These are phyloP conservation scores for Ocimum tenuiflorum DNA, from an alignment of 257 asterid species.

Conservation along the genomic window DNA sequence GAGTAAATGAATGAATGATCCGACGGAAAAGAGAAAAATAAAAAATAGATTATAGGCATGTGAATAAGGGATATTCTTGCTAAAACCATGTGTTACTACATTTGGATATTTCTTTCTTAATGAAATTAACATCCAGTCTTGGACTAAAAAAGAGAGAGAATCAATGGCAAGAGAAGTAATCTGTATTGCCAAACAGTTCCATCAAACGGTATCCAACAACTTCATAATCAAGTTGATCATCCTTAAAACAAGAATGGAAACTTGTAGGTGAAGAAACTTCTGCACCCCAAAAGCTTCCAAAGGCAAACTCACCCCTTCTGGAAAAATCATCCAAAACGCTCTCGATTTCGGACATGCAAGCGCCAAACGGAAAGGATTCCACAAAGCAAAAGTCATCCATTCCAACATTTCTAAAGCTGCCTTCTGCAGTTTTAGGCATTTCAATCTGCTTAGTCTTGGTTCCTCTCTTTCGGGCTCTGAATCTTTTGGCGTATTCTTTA, in stretches of 20 bases:
- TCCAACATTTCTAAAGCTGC: constrained; percentile 28
- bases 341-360: constrained; percentile 69
- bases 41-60: not conserved
- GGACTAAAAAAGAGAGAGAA: not conserved
- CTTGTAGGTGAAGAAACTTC: constrained; percentile 25
- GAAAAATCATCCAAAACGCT: constrained; percentile 57
- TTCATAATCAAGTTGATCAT: constrained; percentile 47
- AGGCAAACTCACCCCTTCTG: constrained; percentile 62
- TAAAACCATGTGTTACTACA: not conserved
- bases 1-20: constrained; percentile 5
- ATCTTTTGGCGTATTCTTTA: constrained; percentile 33
- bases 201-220: constrained; percentile 39
- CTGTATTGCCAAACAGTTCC: constrained; percentile 41
- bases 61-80: not conserved
- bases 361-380: constrained; percentile 23
- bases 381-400: constrained; percentile 12
- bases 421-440: constrained; percentile 18
- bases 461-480: constrained; percentile 28
- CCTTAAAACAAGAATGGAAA: constrained; percentile 33
- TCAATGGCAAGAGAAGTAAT: constrained; percentile 16
- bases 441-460: constrained; percentile 26
- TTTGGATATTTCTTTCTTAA: constrained; percentile 1
- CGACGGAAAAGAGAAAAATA: not conserved
- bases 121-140: not conserved
- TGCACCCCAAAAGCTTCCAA: constrained; percentile 76